phyloP scores from a whole-genome alignment of 2,329 filamentous ascomycete genomes.

The Esteya vermicola region DNA sequence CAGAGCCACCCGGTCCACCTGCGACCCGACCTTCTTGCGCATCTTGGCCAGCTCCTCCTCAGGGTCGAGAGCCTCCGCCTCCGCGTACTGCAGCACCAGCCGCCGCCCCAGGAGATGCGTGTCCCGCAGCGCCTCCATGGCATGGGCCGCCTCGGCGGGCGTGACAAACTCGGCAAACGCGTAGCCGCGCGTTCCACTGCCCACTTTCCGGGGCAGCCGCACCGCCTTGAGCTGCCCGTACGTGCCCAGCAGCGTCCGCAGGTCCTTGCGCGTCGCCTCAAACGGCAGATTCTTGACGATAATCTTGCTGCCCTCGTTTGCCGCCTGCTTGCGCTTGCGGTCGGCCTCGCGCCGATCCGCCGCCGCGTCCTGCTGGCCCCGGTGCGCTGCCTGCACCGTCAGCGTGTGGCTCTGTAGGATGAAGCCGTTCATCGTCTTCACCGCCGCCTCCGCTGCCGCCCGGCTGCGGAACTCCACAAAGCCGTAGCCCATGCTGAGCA shows the following conservation, averaged over 20 bases:
- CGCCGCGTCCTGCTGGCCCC: slow-evolving; percentile 62
- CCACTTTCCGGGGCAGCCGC: slow-evolving; percentile 89
- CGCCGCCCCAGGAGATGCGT: slow-evolving; percentile 86
- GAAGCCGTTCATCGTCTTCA: slow-evolving; percentile 76
- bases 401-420: slow-evolving; percentile 79
- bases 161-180: slow-evolving; percentile 83
- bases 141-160: slow-evolving; percentile 73
- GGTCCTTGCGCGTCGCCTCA: slow-evolving; percentile 85
- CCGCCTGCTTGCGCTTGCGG: slow-evolving; percentile 63
- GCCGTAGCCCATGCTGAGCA: slow-evolving; percentile 93
- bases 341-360: slow-evolving; percentile 77
- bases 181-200: slow-evolving; percentile 77
- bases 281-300: slow-evolving; percentile 98
- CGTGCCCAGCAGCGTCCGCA: slow-evolving; percentile 69
- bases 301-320: slow-evolving; percentile 66
- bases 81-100: slow-evolving; percentile 82
- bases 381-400: slow-evolving; percentile 74
- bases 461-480: slow-evolving; percentile 81
- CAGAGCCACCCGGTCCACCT: slow-evolving; percentile 80
- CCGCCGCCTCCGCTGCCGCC: slow-evolving; percentile 63
- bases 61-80: slow-evolving; percentile 75
- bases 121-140: slow-evolving; percentile 78
- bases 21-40: slow-evolving; percentile 85
- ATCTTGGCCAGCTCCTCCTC: slow-evolving; percentile 96
- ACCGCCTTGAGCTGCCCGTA: slow-evolving; percentile 90